Percentiles rank a stretch among this genome's conserved stretches.
Conservation (phyloP, 2,329 filamentous ascomycete species). For the Colletotrichum sp. region DNA sequence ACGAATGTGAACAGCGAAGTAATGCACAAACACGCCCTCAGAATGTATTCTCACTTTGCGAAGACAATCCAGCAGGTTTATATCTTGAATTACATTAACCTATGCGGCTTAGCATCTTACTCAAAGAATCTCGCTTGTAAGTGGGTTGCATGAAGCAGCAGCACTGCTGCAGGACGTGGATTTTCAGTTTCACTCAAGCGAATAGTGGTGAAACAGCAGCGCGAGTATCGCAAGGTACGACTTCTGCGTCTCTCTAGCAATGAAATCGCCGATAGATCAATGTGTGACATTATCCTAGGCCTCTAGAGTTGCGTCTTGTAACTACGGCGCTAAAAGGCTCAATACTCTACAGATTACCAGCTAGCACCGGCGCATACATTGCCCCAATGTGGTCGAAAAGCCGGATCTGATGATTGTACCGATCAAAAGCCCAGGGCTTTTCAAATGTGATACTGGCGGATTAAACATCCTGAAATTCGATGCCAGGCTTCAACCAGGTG, state of each 20-base stretch:
- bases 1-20: not conserved
- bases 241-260: not conserved
- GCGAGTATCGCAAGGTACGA: not conserved
- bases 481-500: not conserved
- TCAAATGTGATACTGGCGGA: not conserved
- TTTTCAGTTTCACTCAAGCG: not conserved
- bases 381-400: not conserved
- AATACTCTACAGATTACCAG: not conserved
- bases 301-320: not conserved
- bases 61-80: not conserved
- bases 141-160: not conserved
- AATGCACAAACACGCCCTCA: not conserved
- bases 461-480: not conserved
- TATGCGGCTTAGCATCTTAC: not conserved
- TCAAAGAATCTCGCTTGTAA: not conserved
- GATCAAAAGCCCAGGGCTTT: rapidly evolving
- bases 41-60: not conserved
- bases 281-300: not conserved
- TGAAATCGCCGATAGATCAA: not conserved
- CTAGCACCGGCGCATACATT: not conserved
- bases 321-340: not conserved
- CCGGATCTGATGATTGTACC: not conserved
- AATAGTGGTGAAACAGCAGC: not conserved
- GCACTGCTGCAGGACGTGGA: not conserved
- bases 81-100: rapidly evolving